These are phyloP conservation scores for Cicer cuneatum DNA, from an alignment of 306 rosid species.

Conservation along the genomic window DNA sequence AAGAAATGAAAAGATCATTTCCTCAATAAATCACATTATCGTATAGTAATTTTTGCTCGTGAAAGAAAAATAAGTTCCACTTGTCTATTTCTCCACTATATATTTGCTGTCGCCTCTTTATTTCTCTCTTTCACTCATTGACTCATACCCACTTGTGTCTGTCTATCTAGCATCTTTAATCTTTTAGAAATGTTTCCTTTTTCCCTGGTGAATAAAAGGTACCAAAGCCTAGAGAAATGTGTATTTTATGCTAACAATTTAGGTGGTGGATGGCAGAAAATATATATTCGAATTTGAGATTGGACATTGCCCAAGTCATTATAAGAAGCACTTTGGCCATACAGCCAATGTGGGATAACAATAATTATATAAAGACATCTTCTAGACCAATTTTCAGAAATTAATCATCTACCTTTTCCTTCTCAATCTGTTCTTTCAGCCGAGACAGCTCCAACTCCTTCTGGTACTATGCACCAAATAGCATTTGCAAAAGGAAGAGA, in stretches of 20 bases:
- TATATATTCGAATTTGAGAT: slow-evolving; percentile 1
- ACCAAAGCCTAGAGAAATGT: slow-evolving; percentile 16
- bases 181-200: background rate
- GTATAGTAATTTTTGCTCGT: background rate
- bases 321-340: slow-evolving; percentile 11
- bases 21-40: too few relatives aligned
- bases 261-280: slow-evolving; percentile 5
- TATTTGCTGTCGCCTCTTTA: slow-evolving; percentile 4
- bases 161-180: background rate
- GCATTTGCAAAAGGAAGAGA: slow-evolving; percentile 36
- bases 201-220: slow-evolving; percentile 2
- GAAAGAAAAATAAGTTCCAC: slow-evolving; percentile 2
- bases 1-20: too few relatives aligned
- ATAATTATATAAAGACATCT: background rate
- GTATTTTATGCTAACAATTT: slow-evolving; percentile 21
- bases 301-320: slow-evolving; percentile 16
- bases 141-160: background rate
- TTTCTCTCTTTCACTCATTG: slow-evolving; percentile 2
- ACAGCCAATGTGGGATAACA: background rate
- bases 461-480: slow-evolving; percentile 63
- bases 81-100: background rate
- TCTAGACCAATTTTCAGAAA: slow-evolving; percentile 34
- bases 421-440: slow-evolving; percentile 81
- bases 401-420: slow-evolving; percentile 71
- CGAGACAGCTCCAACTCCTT: slow-evolving; percentile 82